Evolutionary conservation across 163 green algal species (phyloP), one percentile per base, ranked within the genome.

Genomic region (Coccomyxa subellipsoidea): DNA sequence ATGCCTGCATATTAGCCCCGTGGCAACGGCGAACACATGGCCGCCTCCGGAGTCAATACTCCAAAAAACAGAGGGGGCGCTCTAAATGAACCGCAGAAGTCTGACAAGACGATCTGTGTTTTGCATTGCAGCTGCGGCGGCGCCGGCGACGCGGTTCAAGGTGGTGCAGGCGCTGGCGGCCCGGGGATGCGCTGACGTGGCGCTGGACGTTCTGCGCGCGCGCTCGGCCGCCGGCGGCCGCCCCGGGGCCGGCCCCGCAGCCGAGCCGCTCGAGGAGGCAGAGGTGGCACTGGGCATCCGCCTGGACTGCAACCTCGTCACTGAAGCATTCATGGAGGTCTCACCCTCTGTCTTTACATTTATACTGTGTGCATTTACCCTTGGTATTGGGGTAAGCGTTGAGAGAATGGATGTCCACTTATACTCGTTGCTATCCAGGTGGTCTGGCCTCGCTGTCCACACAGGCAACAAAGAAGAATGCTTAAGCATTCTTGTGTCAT

Each of bases 121-220:
- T 18, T 59, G 3, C 47, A 7, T 23, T 86, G 34, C 80, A 86
- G 85, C 77, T 78, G 54, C 38, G 40, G 66, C 54, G 9, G n/a
- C 15, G 0, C 31, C 70, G 6, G 59, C 2, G 12, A 69, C 77
- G 27, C 72, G 78, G 35, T 82, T 90, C 77, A 39, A 36, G 47
- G 40, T 82, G 8, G 32, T 84, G 47, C 73, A 87, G 81, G 83
- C 84, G 18, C 85, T 93, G 36, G 80, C 83, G 36, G 76, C 81
- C 0, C 40, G 80, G 27, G 86, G 85, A 4, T 71, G 69, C 8
- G 79, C 85, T 0, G 83, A 87, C 7, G 82, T 84, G 27, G 89
- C 89, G 34, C 86, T 93, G 35, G 34, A 77, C 21, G 80, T 92
- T 77, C 84, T 87, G 78, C 82, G 82, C 18, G 83, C 83, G 76